Evolutionary conservation across 495 filamentous ascomycete genomes (phyloP).

Genomic region (Tuber borchii): DNA sequence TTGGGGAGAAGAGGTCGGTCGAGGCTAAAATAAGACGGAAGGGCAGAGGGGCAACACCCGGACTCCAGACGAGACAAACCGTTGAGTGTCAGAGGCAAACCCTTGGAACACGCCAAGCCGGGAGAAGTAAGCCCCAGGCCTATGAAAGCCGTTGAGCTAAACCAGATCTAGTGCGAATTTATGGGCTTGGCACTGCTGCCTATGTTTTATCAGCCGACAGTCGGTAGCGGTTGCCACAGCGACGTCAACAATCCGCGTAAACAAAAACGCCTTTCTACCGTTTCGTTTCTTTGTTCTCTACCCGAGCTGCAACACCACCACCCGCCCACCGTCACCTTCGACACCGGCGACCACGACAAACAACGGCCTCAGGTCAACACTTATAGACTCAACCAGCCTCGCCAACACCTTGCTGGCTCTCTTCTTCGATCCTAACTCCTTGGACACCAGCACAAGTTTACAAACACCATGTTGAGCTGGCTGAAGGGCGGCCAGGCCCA

Average conservation of each 20-base stretch:
- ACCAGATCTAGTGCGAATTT: neutral
- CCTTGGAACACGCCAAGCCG: neutral
- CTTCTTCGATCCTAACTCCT: conserved; percentile 5
- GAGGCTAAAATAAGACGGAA: conserved; percentile 1
- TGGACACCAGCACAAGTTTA: conserved; percentile 8
- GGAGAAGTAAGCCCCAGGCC: neutral
- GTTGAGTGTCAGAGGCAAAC: neutral
- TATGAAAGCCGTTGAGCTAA: neutral
- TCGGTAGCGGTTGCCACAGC: conserved; percentile 25
- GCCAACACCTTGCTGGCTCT: neutral
- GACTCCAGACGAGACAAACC: neutral
- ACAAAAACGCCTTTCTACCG: conserved; percentile 23
- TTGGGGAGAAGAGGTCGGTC: conserved; percentile 10
- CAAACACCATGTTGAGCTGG: conserved; percentile 44
- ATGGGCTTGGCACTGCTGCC: neutral
- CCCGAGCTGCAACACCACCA: conserved; percentile 28
- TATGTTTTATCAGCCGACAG: neutral
- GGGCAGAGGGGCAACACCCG: neutral
- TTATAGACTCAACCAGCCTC: neutral
- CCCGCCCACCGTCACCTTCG: conserved; percentile 3
- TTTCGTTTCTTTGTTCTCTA: conserved; percentile 26
- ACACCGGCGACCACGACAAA: conserved; percentile 8
- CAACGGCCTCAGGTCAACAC: neutral
- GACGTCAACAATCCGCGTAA: conserved; percentile 24
- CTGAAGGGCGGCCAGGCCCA: conserved; percentile 39